Evolutionary conservation across 2,329 filamentous ascomycete genomes (phyloP).

Genomic region (Botryotinia calthae): DNA sequence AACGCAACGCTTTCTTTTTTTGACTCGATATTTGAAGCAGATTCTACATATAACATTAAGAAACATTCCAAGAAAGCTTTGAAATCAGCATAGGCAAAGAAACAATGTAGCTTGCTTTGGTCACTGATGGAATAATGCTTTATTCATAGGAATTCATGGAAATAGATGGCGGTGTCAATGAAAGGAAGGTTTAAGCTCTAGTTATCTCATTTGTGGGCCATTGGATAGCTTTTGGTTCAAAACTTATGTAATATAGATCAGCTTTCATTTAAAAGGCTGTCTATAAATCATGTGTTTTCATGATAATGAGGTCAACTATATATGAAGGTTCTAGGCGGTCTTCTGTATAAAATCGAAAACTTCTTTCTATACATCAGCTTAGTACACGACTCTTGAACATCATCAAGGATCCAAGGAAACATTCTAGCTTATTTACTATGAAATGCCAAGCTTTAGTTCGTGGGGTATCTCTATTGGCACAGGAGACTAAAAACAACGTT

Average conservation of each 20-base stretch:
- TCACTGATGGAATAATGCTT: neutral
- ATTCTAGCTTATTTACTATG: neutral
- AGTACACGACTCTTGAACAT: neutral
- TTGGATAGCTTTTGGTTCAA: neutral
- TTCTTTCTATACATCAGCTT: neutral
- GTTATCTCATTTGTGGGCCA: neutral
- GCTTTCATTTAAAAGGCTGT: no score
- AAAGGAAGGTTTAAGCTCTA: neutral
- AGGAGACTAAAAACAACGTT: neutral
- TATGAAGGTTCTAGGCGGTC: neutral
- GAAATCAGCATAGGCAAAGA: neutral
- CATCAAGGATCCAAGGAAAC: neutral
- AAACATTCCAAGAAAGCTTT: neutral
- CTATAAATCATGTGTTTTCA: no score
- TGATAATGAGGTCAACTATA: neutral
- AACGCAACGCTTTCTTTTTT: neutral
- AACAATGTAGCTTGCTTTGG: neutral
- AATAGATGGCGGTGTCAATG: neutral
- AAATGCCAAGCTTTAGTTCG: neutral
- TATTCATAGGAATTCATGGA: neutral
- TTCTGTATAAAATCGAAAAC: neutral
- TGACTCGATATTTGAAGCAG: slow-evolving; percentile 6
- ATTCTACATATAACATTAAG: slow-evolving; percentile 18
- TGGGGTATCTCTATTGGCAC: neutral
- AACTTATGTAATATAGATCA: neutral